Evolutionary conservation across 129 eudicot genomes (phyloP).

Genomic region (Pulicaria dysenterica): DNA sequence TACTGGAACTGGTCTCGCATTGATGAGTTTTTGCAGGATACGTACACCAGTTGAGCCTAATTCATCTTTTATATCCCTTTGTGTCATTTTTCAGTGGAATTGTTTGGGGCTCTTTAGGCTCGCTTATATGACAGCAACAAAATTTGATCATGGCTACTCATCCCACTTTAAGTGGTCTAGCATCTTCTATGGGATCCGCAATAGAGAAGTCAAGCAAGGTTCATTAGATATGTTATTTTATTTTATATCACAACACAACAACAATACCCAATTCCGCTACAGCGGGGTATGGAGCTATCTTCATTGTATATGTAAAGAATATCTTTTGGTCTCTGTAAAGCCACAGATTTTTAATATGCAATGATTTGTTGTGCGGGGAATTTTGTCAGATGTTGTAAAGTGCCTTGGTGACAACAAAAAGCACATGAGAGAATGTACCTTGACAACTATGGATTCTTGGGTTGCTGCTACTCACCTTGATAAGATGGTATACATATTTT

Average conservation of each 20-base stretch:
- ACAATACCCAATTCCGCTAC: too few species aligned
- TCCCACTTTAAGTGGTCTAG: conserved; percentile 82
- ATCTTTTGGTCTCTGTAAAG: conserved; percentile 1
- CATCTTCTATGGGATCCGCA: conserved; percentile 92
- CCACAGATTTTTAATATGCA: neutral
- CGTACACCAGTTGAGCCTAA: neutral
- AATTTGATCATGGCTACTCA: conserved; percentile 79
- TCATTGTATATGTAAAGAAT: neutral
- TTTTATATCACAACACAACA: too few species aligned
- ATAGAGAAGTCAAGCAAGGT: conserved; percentile 99
- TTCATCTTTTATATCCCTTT: neutral
- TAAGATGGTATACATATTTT: conserved; percentile 66
- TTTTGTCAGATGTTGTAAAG: conserved; percentile 82
- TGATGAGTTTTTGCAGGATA: neutral
- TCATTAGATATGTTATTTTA: neutral
- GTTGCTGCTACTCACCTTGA: conserved; percentile 98
- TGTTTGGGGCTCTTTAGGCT: conserved; percentile 93
- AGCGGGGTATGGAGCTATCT: too few species aligned
- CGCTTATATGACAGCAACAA: conserved; percentile 95
- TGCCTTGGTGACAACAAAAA: conserved; percentile 98
- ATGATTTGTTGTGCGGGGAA: conserved; percentile 63
- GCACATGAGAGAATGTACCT: conserved; percentile 89
- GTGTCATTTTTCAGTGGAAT: conserved; percentile 53
- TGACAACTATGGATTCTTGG: conserved; percentile 89
- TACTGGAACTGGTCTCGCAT: conserved; percentile 76